Conservation (phyloP, 1,284 basidiomycete genomes). For the Porodaedalea pini region DNA sequence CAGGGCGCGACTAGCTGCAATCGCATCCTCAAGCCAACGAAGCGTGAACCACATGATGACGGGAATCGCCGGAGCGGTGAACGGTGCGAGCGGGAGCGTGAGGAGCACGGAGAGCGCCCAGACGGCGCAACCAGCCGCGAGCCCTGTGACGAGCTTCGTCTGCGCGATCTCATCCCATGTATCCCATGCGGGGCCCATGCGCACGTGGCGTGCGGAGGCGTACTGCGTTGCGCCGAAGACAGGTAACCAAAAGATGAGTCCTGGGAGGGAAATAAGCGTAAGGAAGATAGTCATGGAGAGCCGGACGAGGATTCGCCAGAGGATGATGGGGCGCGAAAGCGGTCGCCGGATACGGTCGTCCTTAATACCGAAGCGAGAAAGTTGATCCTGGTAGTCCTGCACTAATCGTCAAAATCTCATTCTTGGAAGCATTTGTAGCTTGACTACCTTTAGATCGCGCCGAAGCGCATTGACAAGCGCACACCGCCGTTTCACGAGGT, state of each 20-base stretch:
- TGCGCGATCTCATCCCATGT: slow-evolving; percentile 87
- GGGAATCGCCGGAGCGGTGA: slow-evolving; percentile 60
- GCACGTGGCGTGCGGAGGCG: slow-evolving; percentile 67
- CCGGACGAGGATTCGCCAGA: slow-evolving; percentile 63
- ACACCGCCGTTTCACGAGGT: slow-evolving; percentile 24
- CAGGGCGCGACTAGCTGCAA: slow-evolving; percentile 73
- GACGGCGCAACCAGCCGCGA: slow-evolving; percentile 65
- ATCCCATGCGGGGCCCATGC: slow-evolving; percentile 74
- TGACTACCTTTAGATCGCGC: slow-evolving; percentile 56
- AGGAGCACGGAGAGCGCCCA: slow-evolving; percentile 52
- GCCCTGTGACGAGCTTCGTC: slow-evolving; percentile 80
- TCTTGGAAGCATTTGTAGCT: slow-evolving; percentile 1
- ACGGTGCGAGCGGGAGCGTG: slow-evolving; percentile 56
- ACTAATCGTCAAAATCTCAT: not conserved
- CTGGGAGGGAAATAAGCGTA: slow-evolving; percentile 70
- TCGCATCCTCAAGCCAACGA: slow-evolving; percentile 81
- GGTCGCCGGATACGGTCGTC: slow-evolving; percentile 76
- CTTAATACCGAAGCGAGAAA: slow-evolving; percentile 64
- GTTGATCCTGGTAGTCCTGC: slow-evolving; percentile 71
- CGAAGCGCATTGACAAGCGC: slow-evolving; percentile 43
- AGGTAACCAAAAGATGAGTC: slow-evolving; percentile 76
- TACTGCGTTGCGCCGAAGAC: slow-evolving; percentile 66
- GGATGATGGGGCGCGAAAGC: slow-evolving; percentile 50
- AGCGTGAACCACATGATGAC: slow-evolving; percentile 82
- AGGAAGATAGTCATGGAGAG: slow-evolving; percentile 63